Percentiles rank a stretch among this genome's conserved stretches.
Evolutionary conservation across 2,329 filamentous ascomycete genomes (phyloP).

Genomic region (Ustulina deusta): DNA sequence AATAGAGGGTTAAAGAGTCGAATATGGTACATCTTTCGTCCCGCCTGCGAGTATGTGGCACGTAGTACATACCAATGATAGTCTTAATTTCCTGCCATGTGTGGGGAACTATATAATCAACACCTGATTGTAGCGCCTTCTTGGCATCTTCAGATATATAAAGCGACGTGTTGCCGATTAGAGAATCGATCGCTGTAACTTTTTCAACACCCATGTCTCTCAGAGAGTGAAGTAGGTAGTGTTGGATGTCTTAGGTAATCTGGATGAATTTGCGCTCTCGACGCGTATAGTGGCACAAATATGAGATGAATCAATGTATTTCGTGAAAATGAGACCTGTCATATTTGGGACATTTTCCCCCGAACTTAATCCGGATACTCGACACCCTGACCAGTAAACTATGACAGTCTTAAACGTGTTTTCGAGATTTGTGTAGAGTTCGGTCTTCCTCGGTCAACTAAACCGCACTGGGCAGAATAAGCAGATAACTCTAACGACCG

Average conservation of each 20-base stretch:
- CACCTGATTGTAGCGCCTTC: not conserved
- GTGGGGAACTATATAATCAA: not conserved
- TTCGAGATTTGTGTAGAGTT: not conserved
- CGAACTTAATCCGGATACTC: not conserved
- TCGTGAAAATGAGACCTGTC: not conserved
- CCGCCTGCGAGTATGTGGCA: not conserved
- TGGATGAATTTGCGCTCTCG: not conserved
- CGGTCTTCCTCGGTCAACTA: not conserved
- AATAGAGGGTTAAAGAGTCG: not conserved
- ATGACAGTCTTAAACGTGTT: not conserved
- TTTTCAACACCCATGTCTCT: not conserved
- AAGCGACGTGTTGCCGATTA: not conserved
- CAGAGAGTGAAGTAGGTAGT: not conserved
- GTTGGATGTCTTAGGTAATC: not conserved
- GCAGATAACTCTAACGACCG: not conserved
- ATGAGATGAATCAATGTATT: no score
- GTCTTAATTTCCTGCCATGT: not conserved
- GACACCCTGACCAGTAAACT: not conserved
- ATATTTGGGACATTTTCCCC: not conserved
- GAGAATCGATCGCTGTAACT: not conserved
- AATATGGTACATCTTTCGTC: not conserved
- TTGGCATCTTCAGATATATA: constrained; percentile 2
- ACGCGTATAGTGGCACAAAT: not conserved
- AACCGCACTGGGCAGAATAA: not conserved
- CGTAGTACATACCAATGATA: not conserved